A percentile compares a stretch with the other conserved stretches of the same genome.
phyloP scores from a whole-genome alignment of 2,329 filamentous ascomycete species.

The Hypoxylon sp. region DNA sequence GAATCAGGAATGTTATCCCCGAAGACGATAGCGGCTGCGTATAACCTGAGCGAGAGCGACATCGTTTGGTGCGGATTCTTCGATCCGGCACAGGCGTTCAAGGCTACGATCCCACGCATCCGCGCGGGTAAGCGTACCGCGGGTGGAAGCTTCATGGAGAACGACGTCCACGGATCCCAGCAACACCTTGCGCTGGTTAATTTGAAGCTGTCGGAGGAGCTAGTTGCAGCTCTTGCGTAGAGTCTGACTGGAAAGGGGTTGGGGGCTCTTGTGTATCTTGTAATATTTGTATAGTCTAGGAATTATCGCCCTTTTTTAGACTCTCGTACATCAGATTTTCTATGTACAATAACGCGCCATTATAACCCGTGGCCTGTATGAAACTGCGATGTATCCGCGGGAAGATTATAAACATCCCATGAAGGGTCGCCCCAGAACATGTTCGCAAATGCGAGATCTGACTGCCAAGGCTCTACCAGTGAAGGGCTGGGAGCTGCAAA shows the following conservation, averaged over 20 bases:
- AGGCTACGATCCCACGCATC: constrained; percentile 56
- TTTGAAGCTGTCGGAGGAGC: constrained; percentile 39
- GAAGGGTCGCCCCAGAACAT: constrained; percentile 48
- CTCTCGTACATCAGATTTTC: constrained; percentile 1
- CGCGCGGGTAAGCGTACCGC: constrained; percentile 35
- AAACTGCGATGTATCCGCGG: constrained; percentile 33
- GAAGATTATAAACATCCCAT: constrained; percentile 45
- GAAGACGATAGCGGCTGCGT: constrained; percentile 52
- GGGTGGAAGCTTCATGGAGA: constrained; percentile 51
- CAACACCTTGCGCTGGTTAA: constrained; percentile 47
- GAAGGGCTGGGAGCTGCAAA: constrained; percentile 21
- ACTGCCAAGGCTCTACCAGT: constrained; percentile 41
- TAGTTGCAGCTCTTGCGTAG: constrained; percentile 31
- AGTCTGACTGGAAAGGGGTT: not conserved
- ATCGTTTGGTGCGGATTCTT: constrained; percentile 58
- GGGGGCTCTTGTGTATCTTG: constrained; percentile 3
- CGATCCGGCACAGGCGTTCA: constrained; percentile 61
- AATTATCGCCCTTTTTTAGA: not conserved
- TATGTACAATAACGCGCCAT: constrained; percentile 17
- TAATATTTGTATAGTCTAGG: constrained; percentile 4
- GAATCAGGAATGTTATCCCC: constrained; percentile 53
- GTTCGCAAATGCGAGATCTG: constrained; percentile 42
- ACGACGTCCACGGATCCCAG: constrained; percentile 51
- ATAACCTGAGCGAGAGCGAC: constrained; percentile 46
- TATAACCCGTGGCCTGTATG: constrained; percentile 30